Percentiles rank a stretch among this genome's conserved stretches.
Evolutionary conservation across 2,329 filamentous ascomycete genomes (phyloP).

Genomic region (Pyrenochaeta sp.): DNA sequence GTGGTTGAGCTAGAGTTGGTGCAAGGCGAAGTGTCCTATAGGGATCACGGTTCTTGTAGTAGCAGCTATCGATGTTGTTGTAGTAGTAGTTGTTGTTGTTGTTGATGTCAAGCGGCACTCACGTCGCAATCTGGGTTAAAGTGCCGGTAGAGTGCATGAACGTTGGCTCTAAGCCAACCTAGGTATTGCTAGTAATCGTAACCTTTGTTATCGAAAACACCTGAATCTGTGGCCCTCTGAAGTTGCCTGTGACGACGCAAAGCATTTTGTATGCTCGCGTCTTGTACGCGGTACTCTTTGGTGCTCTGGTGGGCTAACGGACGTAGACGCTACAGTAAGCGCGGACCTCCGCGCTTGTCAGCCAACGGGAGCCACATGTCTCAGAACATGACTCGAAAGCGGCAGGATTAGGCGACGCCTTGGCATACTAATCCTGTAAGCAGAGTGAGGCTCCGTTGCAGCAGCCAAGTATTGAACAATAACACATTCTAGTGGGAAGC

Average conservation of each 20-base stretch:
- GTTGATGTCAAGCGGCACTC: background rate
- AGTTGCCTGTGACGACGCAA: background rate
- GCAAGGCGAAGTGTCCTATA: background rate
- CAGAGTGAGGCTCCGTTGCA: constrained; percentile 8
- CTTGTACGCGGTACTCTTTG: background rate
- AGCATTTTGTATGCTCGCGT: too few relatives aligned
- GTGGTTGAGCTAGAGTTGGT: background rate
- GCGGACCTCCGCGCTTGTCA: constrained; percentile 30
- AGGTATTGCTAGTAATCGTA: too few relatives aligned
- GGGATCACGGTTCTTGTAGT: background rate
- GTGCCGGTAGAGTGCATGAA: background rate
- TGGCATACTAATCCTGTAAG: constrained; percentile 18
- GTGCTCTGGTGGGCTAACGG: background rate
- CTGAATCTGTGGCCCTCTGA: background rate
- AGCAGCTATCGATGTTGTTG: background rate
- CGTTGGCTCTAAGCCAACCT: too few relatives aligned
- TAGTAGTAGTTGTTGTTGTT: background rate
- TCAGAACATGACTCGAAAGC: constrained; percentile 22
- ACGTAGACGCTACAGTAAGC: constrained; percentile 19
- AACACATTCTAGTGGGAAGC: background rate
- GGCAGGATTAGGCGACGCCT: constrained; percentile 25
- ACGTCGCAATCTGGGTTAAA: constrained; percentile 4
- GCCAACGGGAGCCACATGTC: constrained; percentile 15
- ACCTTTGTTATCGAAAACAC: too few relatives aligned
- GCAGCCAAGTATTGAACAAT: background rate